Base-by-base conservation (phyloP, 768 basidiomycete species). In the Krasilnikovozyma curviuscula region DNA sequence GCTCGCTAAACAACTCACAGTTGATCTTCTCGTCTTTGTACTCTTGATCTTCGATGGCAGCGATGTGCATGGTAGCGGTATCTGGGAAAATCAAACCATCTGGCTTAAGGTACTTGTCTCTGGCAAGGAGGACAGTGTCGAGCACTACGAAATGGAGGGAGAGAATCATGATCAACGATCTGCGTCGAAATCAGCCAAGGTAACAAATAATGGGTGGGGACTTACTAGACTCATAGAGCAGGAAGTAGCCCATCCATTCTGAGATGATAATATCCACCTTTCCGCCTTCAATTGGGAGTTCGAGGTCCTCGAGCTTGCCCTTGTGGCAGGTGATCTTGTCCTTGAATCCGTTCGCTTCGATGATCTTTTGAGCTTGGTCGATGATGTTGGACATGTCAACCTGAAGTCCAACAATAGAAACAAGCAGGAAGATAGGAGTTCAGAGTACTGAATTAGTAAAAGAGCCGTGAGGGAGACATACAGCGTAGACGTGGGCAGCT, bases 361-460 rank as follows among this genome's bases (percentile, higher is more conserved):
- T 78, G 55, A 98, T 98, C 67, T 85, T 91, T 70, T 80, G 76
- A 3, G 93, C 93, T 69, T 97, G 91, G 69, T 97, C 93, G 66
- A 97, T 83, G 68, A 98, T 98, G 69, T 98, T 98, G 49, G 88
- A 93, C 93, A 98, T 98, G 69, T 98, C 93, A 66, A 98, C 89
- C 84, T 89, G 27, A 8, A 35, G 7, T 40, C 12, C 39, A 23
- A 40, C 10, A 12, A 40, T 40, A 12, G 27, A 25, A 14, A 24
- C 21, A 19, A 13, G 14, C 28, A 24, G 1, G 13, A 25, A 24
- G 21, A 3, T 9, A 46, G 32, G 21, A 38, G 24, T 40, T 43
- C 33, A 39, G 35, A 45, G 34, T 34, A 35, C n/a, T 31, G 28
- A 40, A 49, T 37, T 19, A 32, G 37, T 18, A 21, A 46, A 41